Percentiles rank a stretch among this genome's conserved stretches.
phyloP scores from a whole-genome alignment of 2,329 filamentous ascomycete species.

The Coniochaeta sp. region DNA sequence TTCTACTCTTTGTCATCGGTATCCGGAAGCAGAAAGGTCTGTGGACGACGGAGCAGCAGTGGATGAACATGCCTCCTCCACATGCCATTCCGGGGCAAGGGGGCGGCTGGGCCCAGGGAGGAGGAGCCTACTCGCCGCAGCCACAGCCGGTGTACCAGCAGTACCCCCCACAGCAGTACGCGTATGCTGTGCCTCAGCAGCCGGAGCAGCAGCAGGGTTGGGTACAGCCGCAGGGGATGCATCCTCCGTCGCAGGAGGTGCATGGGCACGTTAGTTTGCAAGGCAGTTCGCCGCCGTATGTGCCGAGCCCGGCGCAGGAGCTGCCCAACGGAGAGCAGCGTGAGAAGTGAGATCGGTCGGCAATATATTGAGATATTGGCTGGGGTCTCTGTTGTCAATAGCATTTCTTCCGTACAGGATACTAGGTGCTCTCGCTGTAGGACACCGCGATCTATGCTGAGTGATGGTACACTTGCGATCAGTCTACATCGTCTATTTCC shows the following conservation, averaged over 20 bases:
- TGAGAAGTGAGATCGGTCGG: not conserved
- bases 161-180: slow-evolving; percentile 5
- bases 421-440: too few relatives aligned
- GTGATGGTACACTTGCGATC: too few relatives aligned
- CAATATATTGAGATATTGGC: too few relatives aligned
- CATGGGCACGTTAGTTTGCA: not conserved
- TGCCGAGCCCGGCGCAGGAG: not conserved
- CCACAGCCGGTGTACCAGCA: slow-evolving; percentile 4
- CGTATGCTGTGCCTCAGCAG: not conserved
- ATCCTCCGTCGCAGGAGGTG: not conserved
- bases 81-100: not conserved
- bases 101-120: not conserved
- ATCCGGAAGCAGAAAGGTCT: slow-evolving; percentile 15
- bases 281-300: not conserved
- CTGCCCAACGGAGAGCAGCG: not conserved
- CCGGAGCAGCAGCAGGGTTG: slow-evolving; percentile 4
- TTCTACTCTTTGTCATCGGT: slow-evolving; percentile 16
- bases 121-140: slow-evolving; percentile 4
- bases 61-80: not conserved
- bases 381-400: too few relatives aligned
- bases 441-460: too few relatives aligned
- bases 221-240: not conserved
- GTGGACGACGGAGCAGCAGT: slow-evolving; percentile 16
- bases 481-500: slow-evolving; percentile 13
- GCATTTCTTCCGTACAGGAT: too few relatives aligned